Evolutionary conservation across 192 early-diverging fungal genomes (phyloP).

Genomic region (Entomortierella chlamydospora): DNA sequence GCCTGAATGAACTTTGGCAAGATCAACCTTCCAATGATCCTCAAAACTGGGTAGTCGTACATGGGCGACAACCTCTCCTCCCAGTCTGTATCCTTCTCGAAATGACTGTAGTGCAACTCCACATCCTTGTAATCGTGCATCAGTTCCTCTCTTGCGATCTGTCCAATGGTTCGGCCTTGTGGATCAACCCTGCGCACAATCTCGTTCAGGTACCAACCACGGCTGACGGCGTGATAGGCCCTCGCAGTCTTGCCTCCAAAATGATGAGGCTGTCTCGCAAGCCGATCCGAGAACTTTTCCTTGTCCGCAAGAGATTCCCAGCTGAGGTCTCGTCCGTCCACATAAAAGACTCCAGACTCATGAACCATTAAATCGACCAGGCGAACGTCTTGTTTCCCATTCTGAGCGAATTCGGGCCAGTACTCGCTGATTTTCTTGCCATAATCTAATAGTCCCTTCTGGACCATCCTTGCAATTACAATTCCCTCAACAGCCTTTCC

Average conservation of each 20-base stretch:
- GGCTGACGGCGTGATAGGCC: conserved; percentile 72
- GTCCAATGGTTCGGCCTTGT: conserved; percentile 65
- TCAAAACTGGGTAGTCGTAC: conserved; percentile 57
- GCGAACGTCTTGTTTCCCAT: conserved; percentile 76
- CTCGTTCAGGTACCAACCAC: conserved; percentile 82
- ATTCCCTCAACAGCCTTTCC: conserved; percentile 72
- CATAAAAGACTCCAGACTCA: conserved; percentile 69
- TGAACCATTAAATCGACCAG: conserved; percentile 72
- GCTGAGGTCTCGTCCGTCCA: conserved; percentile 59
- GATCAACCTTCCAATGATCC: conserved; percentile 61
- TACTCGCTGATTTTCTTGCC: conserved; percentile 61
- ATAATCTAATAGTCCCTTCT: conserved; percentile 65
- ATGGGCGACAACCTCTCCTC: conserved; percentile 59
- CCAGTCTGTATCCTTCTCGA: conserved; percentile 31
- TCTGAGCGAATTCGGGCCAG: conserved; percentile 83
- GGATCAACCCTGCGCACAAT: conserved; percentile 74
- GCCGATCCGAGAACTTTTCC: conserved; percentile 59
- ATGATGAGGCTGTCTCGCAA: conserved; percentile 74
- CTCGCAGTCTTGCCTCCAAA: conserved; percentile 63
- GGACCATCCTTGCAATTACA: conserved; percentile 70
- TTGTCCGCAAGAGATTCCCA: conserved; percentile 60
- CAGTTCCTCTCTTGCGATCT: conserved; percentile 70
- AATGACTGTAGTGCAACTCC: conserved; percentile 11
- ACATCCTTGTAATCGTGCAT: conserved; percentile 54
- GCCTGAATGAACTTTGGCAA: conserved; percentile 40